Base-by-base conservation (phyloP, 345 rosid genomes). In the Hibiscus tridactylites region DNA sequence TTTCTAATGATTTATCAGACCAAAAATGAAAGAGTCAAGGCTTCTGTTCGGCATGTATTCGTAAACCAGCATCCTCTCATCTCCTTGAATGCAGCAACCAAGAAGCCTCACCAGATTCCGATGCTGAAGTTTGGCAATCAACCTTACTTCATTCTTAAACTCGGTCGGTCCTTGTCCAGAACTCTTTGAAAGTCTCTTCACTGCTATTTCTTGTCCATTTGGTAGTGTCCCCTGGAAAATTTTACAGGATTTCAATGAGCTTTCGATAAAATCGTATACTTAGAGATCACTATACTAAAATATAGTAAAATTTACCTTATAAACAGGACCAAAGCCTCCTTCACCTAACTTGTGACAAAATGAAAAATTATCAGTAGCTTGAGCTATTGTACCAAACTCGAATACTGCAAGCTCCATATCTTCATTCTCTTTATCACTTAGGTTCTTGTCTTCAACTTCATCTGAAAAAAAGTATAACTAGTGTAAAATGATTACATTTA, bases 241-340 rank as follows among this genome's bases (percentile, higher is more conserved):
- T 42, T 56, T 15, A 4, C 7, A 16, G 2, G 6, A 13, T 15
- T 6, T 54, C 16, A 3, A 29, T 49, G 24, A 75, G 28, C 63
- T 0, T 8, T 12, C 9, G 12, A 50, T 53, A 1, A 9, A 63
- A 17, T 17, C 9, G 11, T 2, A 42, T 29, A 54, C 49, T 67
- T 49, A 9, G 1, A 69, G 29, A 69, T 29, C 46, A 31, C 9
- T 31, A 5, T 10, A 53, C 1, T n/a, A 19, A 59, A 58, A 9
- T 46, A 17, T 19, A 11, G 42, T 44, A 21, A 7, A 21, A 3
- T 53, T 67, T 67, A 87, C 91, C 91, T 85, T 85, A 80, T 85
- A 87, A 49, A 87, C 91, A 4, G 57, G 76, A 46, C 91, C 91
- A 61, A 87, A 87, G 50, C 89, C 91, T 71, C 91, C 91, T 61